Evolutionary conservation across 148 eudicot species (phyloP).

Genomic region (Cornus controversa): DNA sequence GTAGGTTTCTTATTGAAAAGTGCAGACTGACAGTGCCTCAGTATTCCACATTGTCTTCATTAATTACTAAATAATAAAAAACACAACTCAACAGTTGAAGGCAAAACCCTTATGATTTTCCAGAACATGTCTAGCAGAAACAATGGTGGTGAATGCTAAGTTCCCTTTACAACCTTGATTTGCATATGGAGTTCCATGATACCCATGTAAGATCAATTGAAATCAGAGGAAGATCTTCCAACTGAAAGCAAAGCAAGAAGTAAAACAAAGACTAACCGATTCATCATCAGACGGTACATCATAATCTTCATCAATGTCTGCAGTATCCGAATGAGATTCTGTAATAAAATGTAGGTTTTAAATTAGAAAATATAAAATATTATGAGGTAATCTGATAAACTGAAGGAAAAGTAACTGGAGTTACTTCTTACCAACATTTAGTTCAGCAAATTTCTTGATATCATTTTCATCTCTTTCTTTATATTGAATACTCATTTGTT

Average conservation of each 20-base stretch:
- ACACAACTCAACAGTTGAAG: background rate
- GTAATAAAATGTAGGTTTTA: conserved; percentile 18
- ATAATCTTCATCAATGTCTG: conserved; percentile 65
- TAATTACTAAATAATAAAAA: background rate
- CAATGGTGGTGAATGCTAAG: background rate
- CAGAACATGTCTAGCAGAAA: background rate
- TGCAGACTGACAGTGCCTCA: background rate
- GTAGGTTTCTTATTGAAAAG: background rate
- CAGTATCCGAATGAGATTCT: conserved; percentile 48
- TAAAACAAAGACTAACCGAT: conserved; percentile 38
- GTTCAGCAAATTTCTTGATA: conserved; percentile 28
- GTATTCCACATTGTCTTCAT: background rate
- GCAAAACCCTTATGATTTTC: background rate
- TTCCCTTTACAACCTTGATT: background rate
- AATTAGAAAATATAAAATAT: background rate
- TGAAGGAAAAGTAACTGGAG: conserved; percentile 15
- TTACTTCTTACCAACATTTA: conserved; percentile 52
- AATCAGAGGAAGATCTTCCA: background rate
- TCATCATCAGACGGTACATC: conserved; percentile 60
- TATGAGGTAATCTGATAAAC: conserved; percentile 2
- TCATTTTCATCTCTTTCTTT: conserved; percentile 39
- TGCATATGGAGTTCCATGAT: conserved; percentile 8
- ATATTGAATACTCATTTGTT: conserved; percentile 27
- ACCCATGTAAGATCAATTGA: background rate
- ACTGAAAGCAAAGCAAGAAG: background rate